Evolutionary conservation across 2,329 filamentous ascomycete genomes (phyloP).

Genomic region (Sphaerulina vaccinii): DNA sequence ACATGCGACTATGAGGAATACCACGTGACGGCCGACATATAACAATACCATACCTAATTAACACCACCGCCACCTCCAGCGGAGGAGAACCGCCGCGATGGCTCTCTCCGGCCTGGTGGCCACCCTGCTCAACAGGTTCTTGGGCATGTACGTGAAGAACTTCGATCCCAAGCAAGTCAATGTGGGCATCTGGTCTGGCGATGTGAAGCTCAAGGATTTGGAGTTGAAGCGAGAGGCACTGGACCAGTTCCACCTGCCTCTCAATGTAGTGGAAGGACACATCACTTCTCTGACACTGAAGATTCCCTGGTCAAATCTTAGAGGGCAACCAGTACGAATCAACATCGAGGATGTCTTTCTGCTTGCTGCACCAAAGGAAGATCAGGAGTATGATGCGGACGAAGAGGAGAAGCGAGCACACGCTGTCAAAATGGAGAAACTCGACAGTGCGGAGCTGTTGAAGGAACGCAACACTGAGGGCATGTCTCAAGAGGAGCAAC

Average conservation of each 20-base stretch:
- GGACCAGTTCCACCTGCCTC: slow-evolving; percentile 91
- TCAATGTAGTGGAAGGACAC: slow-evolving; percentile 95
- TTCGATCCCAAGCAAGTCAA: slow-evolving; percentile 98
- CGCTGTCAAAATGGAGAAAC: slow-evolving; percentile 96
- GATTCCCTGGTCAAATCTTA: slow-evolving; percentile 96
- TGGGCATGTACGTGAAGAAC: slow-evolving; percentile 99
- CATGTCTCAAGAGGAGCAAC: slow-evolving; percentile 90
- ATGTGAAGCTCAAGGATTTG: slow-evolving; percentile 91
- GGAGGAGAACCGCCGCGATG: slow-evolving; percentile 63
- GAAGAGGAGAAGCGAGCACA: slow-evolving; percentile 86
- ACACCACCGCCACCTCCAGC: slow-evolving; percentile 63
- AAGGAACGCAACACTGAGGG: slow-evolving; percentile 92
- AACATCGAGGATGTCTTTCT: slow-evolving; percentile 97
- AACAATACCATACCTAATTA: slow-evolving; percentile 55
- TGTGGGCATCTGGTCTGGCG: slow-evolving; percentile 97
- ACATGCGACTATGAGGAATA: slow-evolving; percentile 1
- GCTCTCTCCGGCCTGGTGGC: slow-evolving; percentile 88
- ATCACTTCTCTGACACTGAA: slow-evolving; percentile 86
- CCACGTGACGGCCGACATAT: neutral
- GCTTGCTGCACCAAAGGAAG: slow-evolving; percentile 90
- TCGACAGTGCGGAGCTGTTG: slow-evolving; percentile 91
- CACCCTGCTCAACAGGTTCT: slow-evolving; percentile 94
- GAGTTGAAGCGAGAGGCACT: slow-evolving; percentile 92
- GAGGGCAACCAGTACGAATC: slow-evolving; percentile 90
- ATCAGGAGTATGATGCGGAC: slow-evolving; percentile 86